Base-by-base conservation (phyloP, 2,329 filamentous ascomycete species). In the Fusarium coicis region DNA sequence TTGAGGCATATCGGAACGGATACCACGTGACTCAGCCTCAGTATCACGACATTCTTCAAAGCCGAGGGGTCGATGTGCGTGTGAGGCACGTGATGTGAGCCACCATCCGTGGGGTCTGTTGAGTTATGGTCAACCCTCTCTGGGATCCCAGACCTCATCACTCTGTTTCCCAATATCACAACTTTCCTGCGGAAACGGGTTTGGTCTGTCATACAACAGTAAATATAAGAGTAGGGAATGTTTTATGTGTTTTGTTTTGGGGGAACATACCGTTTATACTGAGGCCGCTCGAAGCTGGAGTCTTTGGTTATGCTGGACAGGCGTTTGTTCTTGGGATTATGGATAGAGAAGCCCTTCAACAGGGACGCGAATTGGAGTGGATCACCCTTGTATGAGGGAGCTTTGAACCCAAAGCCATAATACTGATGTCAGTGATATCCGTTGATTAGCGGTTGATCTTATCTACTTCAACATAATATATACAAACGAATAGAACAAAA, bases 351-450 rank as follows among this genome's bases (percentile, higher is more conserved):
- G n/a, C 40, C 19, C 26, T 69, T 52, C 36, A 63, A 40, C 49
- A 64, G 30, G 57, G 28, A n/a, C 5, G 19, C 12, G 63, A 49
- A 5, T n/a, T 40, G 15, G 19, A 55, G 6, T 55, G 47, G 42
- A 50, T 68, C n/a, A 40, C 16, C 1, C n/a, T 50, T 14, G 83
- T 5, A 79, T 83, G 18, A 55, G 11, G 4, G 10, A 18, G 5
- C 7, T 37, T 21, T 26, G 10, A n/a, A n/a, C 5, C 4, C 1
- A 9, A 26, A 21, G 46, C 10, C 10, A 53, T 8, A 6, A 23
- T 36, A 14, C 2, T 11, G 15, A 42, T 42, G 16, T 10, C 19
- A 19, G 18, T 34, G 12, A 18, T 57, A 0, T 10, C 19, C 3
- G 5, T 2, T 14, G 28, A 8, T 7, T 26, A 18, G 9, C 5